Base-by-base conservation (phyloP, 441 rosid genomes). In the Kokia cookei region DNA sequence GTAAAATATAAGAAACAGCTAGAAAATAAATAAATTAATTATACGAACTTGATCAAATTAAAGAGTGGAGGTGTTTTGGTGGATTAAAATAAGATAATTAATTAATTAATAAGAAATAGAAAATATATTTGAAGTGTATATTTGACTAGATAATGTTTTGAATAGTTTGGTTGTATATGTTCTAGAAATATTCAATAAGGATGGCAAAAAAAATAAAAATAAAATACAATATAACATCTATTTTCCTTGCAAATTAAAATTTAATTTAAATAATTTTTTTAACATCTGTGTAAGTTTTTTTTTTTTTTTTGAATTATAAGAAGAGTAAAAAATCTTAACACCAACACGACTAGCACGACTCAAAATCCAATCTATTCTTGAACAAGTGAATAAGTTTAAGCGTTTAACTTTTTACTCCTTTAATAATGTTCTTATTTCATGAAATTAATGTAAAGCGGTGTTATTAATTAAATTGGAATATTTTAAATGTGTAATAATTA, bases 111-210 rank as follows among this genome's bases (percentile, higher is more conserved):
- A 66, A 13, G 55, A 66, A 24, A 66, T 66, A 50, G 53, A 47
- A 26, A 47, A 45, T 4, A 43, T 2, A 26, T 24, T 24, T 19
- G 3, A 5, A 47, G 13, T 47, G 57, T 47, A 14, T 47, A 47
- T 47, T 47, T 66, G 71, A 66, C 70, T 65, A 13, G 1, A 45
- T 47, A 43, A 43, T 45, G 22, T 15, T 66, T 66, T 45, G 71
- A 66, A 13, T 66, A 43, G 45, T 45, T 65, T 45, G 11, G 17
- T 65, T 65, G 13, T 29, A 24, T 45, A 24, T 45, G 55, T 45
- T 47, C 57, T 66, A 66, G 71, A 66, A 66, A 47, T 47, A 66
- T 66, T 66, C 71, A 66, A 66, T 45, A 26, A 65, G 22, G 2
- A 2, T 43, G 54, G 37, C 69, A 32, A 50, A 13, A 22, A 43